A percentile compares a stretch with the other conserved stretches of the same genome.
Conservation (phyloP, 148 eudicot species). For the Rheum nobile region DNA sequence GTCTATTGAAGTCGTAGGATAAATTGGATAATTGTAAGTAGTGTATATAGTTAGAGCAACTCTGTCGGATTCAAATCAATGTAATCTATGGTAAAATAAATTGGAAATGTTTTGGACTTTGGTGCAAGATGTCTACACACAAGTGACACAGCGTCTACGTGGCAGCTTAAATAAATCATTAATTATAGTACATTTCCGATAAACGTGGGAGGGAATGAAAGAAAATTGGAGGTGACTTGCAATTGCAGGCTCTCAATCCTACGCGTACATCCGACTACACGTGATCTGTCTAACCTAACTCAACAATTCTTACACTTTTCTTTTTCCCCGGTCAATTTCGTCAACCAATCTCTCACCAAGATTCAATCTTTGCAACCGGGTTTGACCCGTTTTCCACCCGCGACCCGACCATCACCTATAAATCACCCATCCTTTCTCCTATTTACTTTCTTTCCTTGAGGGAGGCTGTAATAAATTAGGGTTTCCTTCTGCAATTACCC, state of each 20-base stretch:
- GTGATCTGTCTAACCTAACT: not conserved
- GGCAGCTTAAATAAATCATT: not conserved
- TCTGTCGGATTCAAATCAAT: too few species aligned
- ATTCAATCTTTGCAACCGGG: not conserved
- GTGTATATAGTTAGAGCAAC: too few species aligned
- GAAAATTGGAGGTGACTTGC: not conserved
- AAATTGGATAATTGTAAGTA: too few species aligned
- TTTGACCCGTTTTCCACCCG: slow-evolving; percentile 3
- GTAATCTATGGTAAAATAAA: too few species aligned
- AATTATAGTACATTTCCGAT: not conserved
- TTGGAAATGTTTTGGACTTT: too few species aligned
- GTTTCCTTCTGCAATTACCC: slow-evolving; percentile 6
- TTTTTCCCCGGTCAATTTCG: not conserved
- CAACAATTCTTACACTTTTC: not conserved
- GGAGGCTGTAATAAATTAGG: not conserved
- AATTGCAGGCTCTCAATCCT: not conserved
- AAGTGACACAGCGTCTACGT: not conserved
- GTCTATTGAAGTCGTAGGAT: too few species aligned
- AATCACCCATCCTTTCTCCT: not conserved
- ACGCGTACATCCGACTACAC: not conserved
- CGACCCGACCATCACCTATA: slow-evolving; percentile 5
- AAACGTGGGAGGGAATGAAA: not conserved
- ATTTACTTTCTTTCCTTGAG: not conserved
- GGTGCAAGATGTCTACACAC: not conserved
- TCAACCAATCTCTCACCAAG: slow-evolving; percentile 2